Evolutionary conservation across 163 green algal genomes (phyloP).

Genomic region (Coccomyxa subellipsoidea): DNA sequence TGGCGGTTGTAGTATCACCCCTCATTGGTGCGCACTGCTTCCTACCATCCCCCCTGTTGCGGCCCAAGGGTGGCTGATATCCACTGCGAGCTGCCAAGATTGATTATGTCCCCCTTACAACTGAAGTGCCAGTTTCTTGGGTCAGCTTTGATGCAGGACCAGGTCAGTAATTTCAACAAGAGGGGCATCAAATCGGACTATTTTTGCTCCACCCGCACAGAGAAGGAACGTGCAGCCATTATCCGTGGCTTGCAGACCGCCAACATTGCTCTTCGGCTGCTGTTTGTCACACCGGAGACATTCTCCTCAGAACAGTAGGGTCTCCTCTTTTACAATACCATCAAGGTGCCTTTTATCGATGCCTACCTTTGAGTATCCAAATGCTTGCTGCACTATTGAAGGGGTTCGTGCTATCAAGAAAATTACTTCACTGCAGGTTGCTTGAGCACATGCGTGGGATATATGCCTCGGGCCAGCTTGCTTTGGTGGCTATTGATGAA

Average conservation of each 20-base stretch:
- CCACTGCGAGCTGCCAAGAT: background rate
- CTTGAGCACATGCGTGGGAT: conserved; percentile 33
- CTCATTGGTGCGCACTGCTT: conserved; percentile 68
- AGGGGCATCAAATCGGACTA: conserved; percentile 52
- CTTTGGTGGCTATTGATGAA: conserved; percentile 69
- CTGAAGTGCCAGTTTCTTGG: background rate
- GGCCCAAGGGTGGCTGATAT: background rate
- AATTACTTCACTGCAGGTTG: conserved; percentile 36
- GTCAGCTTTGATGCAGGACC: conserved; percentile 74
- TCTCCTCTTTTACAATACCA: background rate
- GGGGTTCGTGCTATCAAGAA: background rate
- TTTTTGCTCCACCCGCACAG: conserved; percentile 45
- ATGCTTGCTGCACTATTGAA: background rate
- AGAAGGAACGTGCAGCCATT: conserved; percentile 34
- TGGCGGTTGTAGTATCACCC: conserved; percentile 69
- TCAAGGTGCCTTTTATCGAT: background rate
- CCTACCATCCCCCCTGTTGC: too few species aligned
- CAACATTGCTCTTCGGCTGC: conserved; percentile 28
- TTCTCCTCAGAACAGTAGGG: conserved; percentile 41
- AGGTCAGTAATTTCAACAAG: conserved; percentile 52
- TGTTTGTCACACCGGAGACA: conserved; percentile 75
- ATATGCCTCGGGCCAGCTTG: conserved; percentile 25
- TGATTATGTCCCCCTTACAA: background rate
- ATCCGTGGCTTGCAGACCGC: conserved; percentile 33
- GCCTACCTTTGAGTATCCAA: background rate